Evolutionary conservation across 306 rosid species (phyloP), one percentile per base, ranked within the genome.

Genomic region (Vicia villosa): DNA sequence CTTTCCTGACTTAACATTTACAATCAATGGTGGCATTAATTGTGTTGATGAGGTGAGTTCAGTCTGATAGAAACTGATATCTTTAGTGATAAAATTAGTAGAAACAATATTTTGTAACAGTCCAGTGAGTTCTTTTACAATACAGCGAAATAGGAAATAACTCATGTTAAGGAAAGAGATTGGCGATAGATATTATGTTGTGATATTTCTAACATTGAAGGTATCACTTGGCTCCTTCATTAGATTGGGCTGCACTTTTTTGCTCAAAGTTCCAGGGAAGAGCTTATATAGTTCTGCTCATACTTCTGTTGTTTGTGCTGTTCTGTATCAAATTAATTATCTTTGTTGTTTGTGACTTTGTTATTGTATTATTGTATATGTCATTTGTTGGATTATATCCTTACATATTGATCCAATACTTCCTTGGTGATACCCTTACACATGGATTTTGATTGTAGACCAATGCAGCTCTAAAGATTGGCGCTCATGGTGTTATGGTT

Each of bases 401-500:
- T 34, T 34, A 20, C 57, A 10, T 28, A 46, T 74, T 76, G 47
- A 56, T 66, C 38, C n/a, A 21, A 54, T 66, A 12, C 49, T 64
- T 74, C 55, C 22, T 64, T 42, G 52, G 24, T 38, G 71, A 28
- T 37, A n/a, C 61, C 63, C 37, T 63, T 38, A 58, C 55, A 56
- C 37, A 40, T 50, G 13, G 10, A 79, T 37, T 74, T 56, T 74
- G 59, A 81, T 82, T 81, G 69, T 69, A 94, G 98, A 87, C 69
- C 75, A 88, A 87, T 66, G 87, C 84, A 69, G 99, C 99, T 82
- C 86, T 81, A 71, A 86, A 74, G 46, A 82, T 77, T 10, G 96
- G 98, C 68, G 97, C 97, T 22, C 98, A 90, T 87, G 98, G 98
- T 81, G 98, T 90, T 57, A 94, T 94, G 98, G 68, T 94, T 82